A percentile compares a stretch with the other conserved stretches of the same genome.
Evolutionary conservation across 1,284 basidiomycete species (phyloP).

Genomic region (Phlebopus sp.): DNA sequence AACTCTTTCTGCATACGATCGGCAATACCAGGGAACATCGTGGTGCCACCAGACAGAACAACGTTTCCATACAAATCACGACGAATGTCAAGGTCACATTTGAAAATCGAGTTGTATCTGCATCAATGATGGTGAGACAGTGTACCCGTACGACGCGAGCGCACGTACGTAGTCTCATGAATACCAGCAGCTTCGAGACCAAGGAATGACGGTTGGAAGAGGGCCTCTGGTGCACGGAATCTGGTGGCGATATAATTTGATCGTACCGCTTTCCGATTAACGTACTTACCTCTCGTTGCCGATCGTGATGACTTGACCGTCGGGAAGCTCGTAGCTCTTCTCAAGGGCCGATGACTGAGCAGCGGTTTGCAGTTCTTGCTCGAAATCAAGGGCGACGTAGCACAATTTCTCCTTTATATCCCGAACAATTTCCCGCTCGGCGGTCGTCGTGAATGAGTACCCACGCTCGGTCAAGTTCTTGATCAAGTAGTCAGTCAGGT

Average conservation of each 20-base stretch:
- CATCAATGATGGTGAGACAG: conserved; percentile 9
- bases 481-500: conserved; percentile 90
- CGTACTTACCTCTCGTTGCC: conserved; percentile 82
- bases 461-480: conserved; percentile 95
- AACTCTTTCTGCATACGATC: conserved; percentile 99
- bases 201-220: conserved; percentile 95
- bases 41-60: conserved; percentile 93
- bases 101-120: conserved; percentile 87
- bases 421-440: conserved; percentile 94
- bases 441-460: conserved; percentile 92
- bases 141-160: not conserved
- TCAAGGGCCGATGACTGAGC: conserved; percentile 89
- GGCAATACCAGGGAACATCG: conserved; percentile 96
- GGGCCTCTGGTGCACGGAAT: conserved; percentile 95
- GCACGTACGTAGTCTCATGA: conserved; percentile 85
- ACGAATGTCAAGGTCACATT: conserved; percentile 80
- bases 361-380: conserved; percentile 93
- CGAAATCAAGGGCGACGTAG: conserved; percentile 96
- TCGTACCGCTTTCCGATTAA: not conserved
- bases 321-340: conserved; percentile 95
- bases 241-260: conserved; percentile 34
- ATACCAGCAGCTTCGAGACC: conserved; percentile 94
- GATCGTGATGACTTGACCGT: conserved; percentile 96
- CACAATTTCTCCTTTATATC: conserved; percentile 99
- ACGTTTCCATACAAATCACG: conserved; percentile 93